Percentiles rank a stretch among this genome's conserved stretches.
Evolutionary conservation across 2,329 filamentous ascomycete genomes (phyloP).

Genomic region (Neonectria neomacrospora): DNA sequence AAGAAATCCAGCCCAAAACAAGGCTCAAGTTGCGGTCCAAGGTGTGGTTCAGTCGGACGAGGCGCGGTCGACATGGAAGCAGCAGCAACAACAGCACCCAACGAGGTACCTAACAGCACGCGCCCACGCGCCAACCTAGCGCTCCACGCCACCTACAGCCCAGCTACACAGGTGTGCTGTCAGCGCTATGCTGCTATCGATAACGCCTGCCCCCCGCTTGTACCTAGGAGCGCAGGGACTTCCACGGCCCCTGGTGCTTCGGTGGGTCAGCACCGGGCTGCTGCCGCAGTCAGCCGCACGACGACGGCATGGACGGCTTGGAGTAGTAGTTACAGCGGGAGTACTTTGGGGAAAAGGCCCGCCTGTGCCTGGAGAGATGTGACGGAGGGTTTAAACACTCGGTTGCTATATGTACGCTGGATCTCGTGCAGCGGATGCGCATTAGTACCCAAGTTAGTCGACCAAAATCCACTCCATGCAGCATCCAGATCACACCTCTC

Average conservation of each 20-base stretch:
- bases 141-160: slow-evolving; percentile 5
- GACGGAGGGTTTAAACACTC: too few relatives aligned
- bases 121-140: background rate
- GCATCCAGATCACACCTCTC: background rate
- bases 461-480: background rate
- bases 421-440: background rate
- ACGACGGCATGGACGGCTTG: too few relatives aligned
- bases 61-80: slow-evolving; percentile 30
- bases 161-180: slow-evolving; percentile 6
- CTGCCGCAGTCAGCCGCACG: too few relatives aligned
- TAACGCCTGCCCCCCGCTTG: slow-evolving; percentile 21
- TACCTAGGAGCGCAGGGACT: too few relatives aligned
- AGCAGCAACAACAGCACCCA: slow-evolving; percentile 1
- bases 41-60: background rate
- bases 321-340: background rate
- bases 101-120: background rate
- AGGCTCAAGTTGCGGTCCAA: slow-evolving; percentile 23
- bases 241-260: background rate
- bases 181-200: slow-evolving; percentile 19
- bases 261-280: too few relatives aligned
- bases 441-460: background rate
- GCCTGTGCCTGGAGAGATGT: background rate
- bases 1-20: slow-evolving; percentile 30
- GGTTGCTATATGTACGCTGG: background rate
- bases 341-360: background rate